These are phyloP conservation scores for Fusarium buxicola DNA, from an alignment of 2,329 filamentous ascomycete genomes.

Conservation along the genomic window DNA sequence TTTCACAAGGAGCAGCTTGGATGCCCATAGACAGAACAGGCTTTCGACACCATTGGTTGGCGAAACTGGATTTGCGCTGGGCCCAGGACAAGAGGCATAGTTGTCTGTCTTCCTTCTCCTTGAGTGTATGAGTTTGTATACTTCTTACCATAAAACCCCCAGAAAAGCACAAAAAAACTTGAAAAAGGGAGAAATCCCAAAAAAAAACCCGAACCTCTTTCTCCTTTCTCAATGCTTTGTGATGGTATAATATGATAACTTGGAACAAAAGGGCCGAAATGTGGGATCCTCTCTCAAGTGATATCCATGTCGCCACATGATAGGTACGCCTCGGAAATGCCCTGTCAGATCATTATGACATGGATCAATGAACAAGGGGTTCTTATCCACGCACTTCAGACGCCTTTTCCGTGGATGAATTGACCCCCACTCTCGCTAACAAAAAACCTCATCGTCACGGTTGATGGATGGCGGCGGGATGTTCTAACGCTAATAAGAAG, in stretches of 20 bases:
- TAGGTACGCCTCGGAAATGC: slow-evolving; percentile 5
- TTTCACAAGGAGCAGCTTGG: slow-evolving; percentile 9
- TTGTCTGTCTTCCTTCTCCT: slow-evolving; percentile 4
- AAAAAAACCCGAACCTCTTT: not conserved
- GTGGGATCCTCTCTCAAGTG: not conserved
- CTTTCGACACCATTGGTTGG: slow-evolving; percentile 15
- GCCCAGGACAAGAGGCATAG: slow-evolving; percentile 8
- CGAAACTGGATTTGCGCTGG: slow-evolving; percentile 24
- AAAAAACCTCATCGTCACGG: slow-evolving; percentile 17
- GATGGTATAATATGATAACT: slow-evolving; percentile 8
- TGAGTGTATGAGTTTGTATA: slow-evolving; percentile 19
- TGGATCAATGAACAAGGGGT: slow-evolving; percentile 12
- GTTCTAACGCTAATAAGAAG: slow-evolving; percentile 21
- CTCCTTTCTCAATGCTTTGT: not conserved
- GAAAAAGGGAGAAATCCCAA: slow-evolving; percentile 30
- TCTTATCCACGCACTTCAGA: not conserved
- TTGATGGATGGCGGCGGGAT: slow-evolving; percentile 12
- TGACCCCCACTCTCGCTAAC: slow-evolving; percentile 28
- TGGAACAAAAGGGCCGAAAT: slow-evolving; percentile 30
- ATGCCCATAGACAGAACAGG: slow-evolving; percentile 17
- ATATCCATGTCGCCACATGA: slow-evolving; percentile 2
- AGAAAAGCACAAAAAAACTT: slow-evolving; percentile 29
- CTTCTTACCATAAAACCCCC: slow-evolving; percentile 2
- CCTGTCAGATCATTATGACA: slow-evolving; percentile 1
- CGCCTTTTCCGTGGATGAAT: not conserved